A percentile compares a stretch with the other conserved stretches of the same genome.
phyloP scores from a whole-genome alignment of 176 grass and related monocot genomes.

The Oryza rufipogon region DNA sequence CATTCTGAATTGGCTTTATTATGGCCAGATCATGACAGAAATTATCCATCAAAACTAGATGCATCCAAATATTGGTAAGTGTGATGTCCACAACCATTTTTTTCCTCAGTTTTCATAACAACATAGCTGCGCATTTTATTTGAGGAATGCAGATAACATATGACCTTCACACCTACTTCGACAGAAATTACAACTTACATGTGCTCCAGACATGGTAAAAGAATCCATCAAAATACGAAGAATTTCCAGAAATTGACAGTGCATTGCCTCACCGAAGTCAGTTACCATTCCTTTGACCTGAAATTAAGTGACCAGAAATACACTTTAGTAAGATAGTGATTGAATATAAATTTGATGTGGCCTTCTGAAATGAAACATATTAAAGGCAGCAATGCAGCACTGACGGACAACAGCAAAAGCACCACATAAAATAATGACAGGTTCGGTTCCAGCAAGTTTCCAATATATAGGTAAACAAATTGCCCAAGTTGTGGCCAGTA shows the following conservation, averaged over 20 bases:
- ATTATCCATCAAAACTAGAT: constrained; percentile 2
- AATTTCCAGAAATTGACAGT: constrained; percentile 97
- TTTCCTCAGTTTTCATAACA: constrained; percentile 14
- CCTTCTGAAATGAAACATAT: constrained; percentile 27
- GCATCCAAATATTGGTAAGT: background rate
- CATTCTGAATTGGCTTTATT: constrained; percentile 25
- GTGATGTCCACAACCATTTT: background rate
- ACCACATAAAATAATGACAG: no score
- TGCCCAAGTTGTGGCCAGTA: background rate
- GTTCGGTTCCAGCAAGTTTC: background rate
- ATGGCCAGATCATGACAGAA: background rate
- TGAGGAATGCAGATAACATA: background rate
- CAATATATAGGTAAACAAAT: background rate
- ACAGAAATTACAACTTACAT: constrained; percentile 47
- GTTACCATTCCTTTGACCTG: constrained; percentile 98
- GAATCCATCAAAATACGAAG: constrained; percentile 98
- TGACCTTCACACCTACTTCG: background rate
- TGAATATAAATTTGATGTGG: constrained; percentile 21
- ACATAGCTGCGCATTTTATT: constrained; percentile 11
- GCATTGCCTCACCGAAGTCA: constrained; percentile 96
- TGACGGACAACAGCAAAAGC: no score
- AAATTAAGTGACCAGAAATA: constrained; percentile 32
- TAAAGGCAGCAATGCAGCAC: no score
- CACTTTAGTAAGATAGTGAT: constrained; percentile 26
- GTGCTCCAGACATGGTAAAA: constrained; percentile 75